Evolutionary conservation across 768 basidiomycete species (phyloP), one percentile per base, ranked within the genome.

Genomic region (Russula dissimulans): DNA sequence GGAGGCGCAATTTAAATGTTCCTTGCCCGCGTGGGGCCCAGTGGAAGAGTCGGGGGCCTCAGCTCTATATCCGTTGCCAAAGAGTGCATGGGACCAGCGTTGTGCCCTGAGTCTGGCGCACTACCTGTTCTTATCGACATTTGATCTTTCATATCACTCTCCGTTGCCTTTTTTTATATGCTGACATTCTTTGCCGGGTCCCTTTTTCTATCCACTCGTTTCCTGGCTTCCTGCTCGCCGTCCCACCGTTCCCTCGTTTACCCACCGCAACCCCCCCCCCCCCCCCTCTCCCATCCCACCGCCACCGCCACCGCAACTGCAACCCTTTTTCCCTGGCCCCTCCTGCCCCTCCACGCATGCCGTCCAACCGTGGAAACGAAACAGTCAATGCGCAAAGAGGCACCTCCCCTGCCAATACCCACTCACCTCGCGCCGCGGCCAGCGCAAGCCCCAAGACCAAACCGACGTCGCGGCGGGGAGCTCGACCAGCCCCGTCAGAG

Each of bases 361-460:
- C 22, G 22, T 8, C 5, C n/a, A 39, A 46, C 29, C 10, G 44
- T 26, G 9, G 5, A 12, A 31, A 36, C 22, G n/a, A 15, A 54
- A n/a, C 22, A 66, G 61, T 17, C 65, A 64, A 60, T 64, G 57
- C 54, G 65, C 66, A 32, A 60, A 63, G 56, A 65, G 62, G 32
- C 61, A 59, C 32, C 60, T 63, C 48, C 47, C 12, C 12, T 65
- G 61, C 42, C 54, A 61, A 14, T 65, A 59, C 34, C 56, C 64
- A 14, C 57, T 62, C 38, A 71, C 68, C 15, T 66, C 65, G 48
- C 62, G 63, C 60, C 67, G 65, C 63, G 68, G 69, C 64, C 39
- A 65, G 56, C 26, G 72, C 34, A 64, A 63, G 42, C 45, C 62
- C 10, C 55, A 34, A 5, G 45, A 55, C n/a, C 31, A 39, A 36